Conservation (phyloP, 2,329 filamentous ascomycete genomes). For the Pseudogymnoascus sp. region DNA sequence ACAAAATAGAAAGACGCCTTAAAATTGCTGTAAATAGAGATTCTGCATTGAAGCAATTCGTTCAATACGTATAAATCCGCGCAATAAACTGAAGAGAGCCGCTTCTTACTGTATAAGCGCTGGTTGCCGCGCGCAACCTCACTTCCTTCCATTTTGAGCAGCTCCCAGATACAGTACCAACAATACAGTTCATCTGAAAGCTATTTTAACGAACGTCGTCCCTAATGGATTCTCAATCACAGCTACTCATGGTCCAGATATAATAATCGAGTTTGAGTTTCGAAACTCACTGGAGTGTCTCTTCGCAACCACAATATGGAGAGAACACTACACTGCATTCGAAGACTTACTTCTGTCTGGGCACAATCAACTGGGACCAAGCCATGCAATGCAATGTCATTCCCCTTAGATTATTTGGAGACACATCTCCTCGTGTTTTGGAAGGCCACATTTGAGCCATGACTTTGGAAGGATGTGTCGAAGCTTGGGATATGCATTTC, state of each 20-base stretch:
- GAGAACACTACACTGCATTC: not conserved
- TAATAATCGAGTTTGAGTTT: not conserved
- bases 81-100: not conserved
- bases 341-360: not conserved
- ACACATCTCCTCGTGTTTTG: not conserved
- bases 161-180: not conserved
- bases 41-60: not conserved
- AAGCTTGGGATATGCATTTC: not conserved
- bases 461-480: not conserved
- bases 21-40: not conserved
- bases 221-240: not conserved
- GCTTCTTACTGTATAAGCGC: not conserved
- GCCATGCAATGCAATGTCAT: not conserved
- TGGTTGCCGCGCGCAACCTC: slow-evolving; percentile 1
- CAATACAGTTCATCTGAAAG: not conserved
- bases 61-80: not conserved
- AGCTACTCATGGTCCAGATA: not conserved
- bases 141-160: not conserved
- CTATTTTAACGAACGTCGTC: not conserved
- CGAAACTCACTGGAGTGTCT: no score
- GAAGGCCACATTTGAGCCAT: not conserved
- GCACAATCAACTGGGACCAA: not conserved
- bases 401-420: not conserved
- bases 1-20: not conserved
- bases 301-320: not conserved